phyloP scores from a whole-genome alignment of 805 yeast genomes.

The Alloascoidea africana region DNA sequence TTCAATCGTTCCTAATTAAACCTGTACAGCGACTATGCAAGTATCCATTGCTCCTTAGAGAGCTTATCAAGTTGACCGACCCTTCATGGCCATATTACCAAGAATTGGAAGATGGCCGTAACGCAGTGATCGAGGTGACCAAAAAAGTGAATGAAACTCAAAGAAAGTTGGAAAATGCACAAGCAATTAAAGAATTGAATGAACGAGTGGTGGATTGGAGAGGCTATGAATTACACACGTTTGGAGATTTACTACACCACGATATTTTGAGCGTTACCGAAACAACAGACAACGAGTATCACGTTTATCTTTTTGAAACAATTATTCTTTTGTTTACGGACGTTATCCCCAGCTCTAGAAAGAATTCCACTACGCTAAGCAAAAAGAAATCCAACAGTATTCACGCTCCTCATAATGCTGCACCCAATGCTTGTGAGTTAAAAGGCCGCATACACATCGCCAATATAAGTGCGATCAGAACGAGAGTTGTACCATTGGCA shows the following conservation, averaged over 20 bases:
- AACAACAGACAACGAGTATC: slow-evolving; percentile 67
- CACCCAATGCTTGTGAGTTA: slow-evolving; percentile 28
- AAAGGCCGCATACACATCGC: slow-evolving; percentile 75
- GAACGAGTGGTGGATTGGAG: slow-evolving; percentile 84
- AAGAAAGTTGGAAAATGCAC: slow-evolving; percentile 77
- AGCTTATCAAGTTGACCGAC: slow-evolving; percentile 54
- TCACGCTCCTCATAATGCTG: slow-evolving; percentile 4
- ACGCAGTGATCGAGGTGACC: slow-evolving; percentile 73
- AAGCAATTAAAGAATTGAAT: slow-evolving; percentile 47
- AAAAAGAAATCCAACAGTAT: slow-evolving; percentile 28
- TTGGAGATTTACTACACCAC: slow-evolving; percentile 73
- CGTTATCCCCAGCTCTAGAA: slow-evolving; percentile 26
- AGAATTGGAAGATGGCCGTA: slow-evolving; percentile 58
- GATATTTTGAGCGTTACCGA: slow-evolving; percentile 51
- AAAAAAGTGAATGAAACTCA: slow-evolving; percentile 85
- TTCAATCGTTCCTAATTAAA: slow-evolving; percentile 33
- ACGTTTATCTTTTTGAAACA: slow-evolving; percentile 76
- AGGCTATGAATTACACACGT: slow-evolving; percentile 63
- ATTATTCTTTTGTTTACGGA: slow-evolving; percentile 53
- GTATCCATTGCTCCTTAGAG: slow-evolving; percentile 28
- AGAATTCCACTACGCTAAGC: slow-evolving; percentile 29
- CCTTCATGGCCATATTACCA: slow-evolving; percentile 33
- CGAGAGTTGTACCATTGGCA: slow-evolving; percentile 10
- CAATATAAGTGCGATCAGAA: slow-evolving; percentile 35
- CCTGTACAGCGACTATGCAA: slow-evolving; percentile 30